A percentile compares a stretch with the other conserved stretches of the same genome.
Conservation (phyloP, 352 stramenopile species). For the Phytophthora lateralis region DNA sequence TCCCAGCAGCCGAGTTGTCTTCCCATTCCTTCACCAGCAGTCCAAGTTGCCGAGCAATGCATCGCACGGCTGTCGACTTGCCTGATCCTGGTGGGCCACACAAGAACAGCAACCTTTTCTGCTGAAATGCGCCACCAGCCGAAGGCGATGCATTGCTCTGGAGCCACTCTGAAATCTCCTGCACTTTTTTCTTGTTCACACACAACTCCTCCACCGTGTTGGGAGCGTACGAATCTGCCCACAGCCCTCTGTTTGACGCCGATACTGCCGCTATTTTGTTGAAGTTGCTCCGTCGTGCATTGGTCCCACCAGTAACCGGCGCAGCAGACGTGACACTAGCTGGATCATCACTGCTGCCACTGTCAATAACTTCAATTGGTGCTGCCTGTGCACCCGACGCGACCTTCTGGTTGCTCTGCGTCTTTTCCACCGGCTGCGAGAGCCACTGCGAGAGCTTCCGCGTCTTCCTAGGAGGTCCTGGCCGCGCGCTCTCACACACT, state of each 20-base stretch:
- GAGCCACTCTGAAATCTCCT: slow-evolving; percentile 76
- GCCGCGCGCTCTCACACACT: slow-evolving; percentile 45
- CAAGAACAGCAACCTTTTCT: slow-evolving; percentile 78
- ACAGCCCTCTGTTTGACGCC: slow-evolving; percentile 35
- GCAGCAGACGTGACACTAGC: slow-evolving; percentile 12
- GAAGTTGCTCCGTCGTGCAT: slow-evolving; percentile 4
- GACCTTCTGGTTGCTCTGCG: slow-evolving; percentile 10
- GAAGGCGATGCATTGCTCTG: slow-evolving; percentile 30
- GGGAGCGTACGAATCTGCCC: slow-evolving; percentile 53
- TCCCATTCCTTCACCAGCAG: slow-evolving; percentile 71
- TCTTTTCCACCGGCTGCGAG: slow-evolving; percentile 27
- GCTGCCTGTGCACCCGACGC: neutral
- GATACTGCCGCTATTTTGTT: neutral
- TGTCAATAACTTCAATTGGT: slow-evolving; percentile 44
- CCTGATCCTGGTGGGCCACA: slow-evolving; percentile 79
- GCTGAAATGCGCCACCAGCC: slow-evolving; percentile 5
- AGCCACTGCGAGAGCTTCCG: slow-evolving; percentile 54
- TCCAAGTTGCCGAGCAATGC: slow-evolving; percentile 52
- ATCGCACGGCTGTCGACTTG: slow-evolving; percentile 81
- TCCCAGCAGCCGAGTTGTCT: slow-evolving; percentile 65
- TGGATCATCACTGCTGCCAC: slow-evolving; percentile 29
- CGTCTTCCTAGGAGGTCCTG: slow-evolving; percentile 29
- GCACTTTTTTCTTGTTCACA: slow-evolving; percentile 85
- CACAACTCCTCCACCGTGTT: slow-evolving; percentile 68
- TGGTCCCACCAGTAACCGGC: neutral